These are phyloP conservation scores for Pyrus hybrid DNA, from an alignment of 331 rosid species.

Conservation along the genomic window DNA sequence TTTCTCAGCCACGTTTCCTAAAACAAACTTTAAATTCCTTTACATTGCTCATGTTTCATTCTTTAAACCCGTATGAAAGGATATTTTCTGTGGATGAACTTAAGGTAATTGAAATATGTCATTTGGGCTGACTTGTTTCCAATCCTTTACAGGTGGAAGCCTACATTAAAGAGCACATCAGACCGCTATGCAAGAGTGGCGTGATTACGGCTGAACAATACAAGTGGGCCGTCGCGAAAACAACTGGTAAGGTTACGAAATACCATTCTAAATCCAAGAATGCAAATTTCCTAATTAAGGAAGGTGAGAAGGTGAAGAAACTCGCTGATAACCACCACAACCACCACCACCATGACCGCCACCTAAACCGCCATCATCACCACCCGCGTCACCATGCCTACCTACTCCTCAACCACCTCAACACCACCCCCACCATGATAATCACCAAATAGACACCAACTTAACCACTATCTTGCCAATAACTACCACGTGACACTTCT, in stretches of 20 bases:
- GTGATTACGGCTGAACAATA: slow-evolving; percentile 82
- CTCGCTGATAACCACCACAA: slow-evolving; percentile 17
- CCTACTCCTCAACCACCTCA: too few species aligned
- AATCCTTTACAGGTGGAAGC: slow-evolving; percentile 67
- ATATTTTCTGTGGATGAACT: background rate
- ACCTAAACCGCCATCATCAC: too few species aligned
- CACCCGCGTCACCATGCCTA: too few species aligned
- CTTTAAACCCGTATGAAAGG: background rate
- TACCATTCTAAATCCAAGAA: slow-evolving; percentile 79
- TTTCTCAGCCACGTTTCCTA: background rate
- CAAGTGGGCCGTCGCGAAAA: slow-evolving; percentile 80
- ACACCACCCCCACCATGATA: too few species aligned
- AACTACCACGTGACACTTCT: too few species aligned
- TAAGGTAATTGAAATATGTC: background rate
- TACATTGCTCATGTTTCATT: background rate
- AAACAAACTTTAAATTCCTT: background rate
- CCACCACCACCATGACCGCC: too few species aligned
- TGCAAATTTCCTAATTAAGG: slow-evolving; percentile 88
- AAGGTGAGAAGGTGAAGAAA: slow-evolving; percentile 97
- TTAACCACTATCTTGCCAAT: too few species aligned
- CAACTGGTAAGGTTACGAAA: slow-evolving; percentile 88
- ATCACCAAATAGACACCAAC: too few species aligned
- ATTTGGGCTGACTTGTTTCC: background rate
- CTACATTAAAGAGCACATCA: slow-evolving; percentile 85
- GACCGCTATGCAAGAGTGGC: slow-evolving; percentile 92